Conservation (phyloP, 257 asterid genomes). For the Gardenia jasminoides region DNA sequence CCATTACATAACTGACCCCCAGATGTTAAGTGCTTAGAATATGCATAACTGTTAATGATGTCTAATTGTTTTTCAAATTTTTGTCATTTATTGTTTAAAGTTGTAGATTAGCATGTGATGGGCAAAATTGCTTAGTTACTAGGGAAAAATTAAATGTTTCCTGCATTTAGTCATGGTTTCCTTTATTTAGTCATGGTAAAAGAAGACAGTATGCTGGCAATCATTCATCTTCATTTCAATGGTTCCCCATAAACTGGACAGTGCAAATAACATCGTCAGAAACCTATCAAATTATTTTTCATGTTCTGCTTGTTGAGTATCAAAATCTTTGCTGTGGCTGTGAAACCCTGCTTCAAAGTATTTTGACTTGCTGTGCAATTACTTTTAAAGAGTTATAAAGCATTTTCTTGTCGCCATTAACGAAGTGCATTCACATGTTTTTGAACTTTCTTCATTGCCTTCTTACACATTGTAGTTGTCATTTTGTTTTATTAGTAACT, state of each 20-base stretch:
- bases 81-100: neutral
- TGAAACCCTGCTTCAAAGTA: neutral
- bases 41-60: neutral
- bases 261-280: neutral
- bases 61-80: neutral
- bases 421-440: neutral
- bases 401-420: neutral
- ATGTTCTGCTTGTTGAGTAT: neutral
- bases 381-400: neutral
- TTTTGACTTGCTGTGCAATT: neutral
- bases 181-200: neutral
- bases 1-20: neutral
- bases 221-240: neutral
- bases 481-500: neutral
- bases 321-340: neutral
- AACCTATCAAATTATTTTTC: neutral
- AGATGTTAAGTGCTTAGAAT: neutral
- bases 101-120: neutral
- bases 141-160: neutral
- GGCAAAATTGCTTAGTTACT: neutral
- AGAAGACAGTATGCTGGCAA: neutral
- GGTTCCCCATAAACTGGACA: neutral
- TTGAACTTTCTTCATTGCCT: neutral
- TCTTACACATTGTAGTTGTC: neutral
- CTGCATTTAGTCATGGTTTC: neutral